Evolutionary conservation across 345 rosid species (phyloP), one percentile per base, ranked within the genome.

Genomic region (thale cress (Arabidopsis thaliana)): DNA sequence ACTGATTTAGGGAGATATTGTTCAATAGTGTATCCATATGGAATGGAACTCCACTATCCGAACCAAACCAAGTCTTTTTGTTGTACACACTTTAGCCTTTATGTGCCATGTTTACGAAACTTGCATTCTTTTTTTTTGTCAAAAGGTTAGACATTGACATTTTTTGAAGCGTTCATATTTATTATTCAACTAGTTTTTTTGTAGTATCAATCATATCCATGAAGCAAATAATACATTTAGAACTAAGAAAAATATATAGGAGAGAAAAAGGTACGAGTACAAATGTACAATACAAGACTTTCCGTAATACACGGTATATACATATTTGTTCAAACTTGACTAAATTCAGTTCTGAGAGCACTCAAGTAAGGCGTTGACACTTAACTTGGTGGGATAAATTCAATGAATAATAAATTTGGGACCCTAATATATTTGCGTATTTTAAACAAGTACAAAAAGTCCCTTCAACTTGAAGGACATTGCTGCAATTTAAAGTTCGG

Each of bases 291-390:
- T 23, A 13, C 36, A 38, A 38, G 55, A 36, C 32, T 60, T 50
- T 48, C 52, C 62, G 53, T 20, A 16, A 64, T 13, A 51, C 45
- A 72, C 69, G 76, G 44, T 50, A 25, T 22, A 61, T 60, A 23
- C 28, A 62, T 50, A 2, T 62, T 50, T 50, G 34, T 51, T 32
- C 69, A 14, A 61, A 51, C 7, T 72, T 30, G 53, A 62, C 55
- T 14, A 61, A 73, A 62, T 41, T 41, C 40, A 8, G 77, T 73
- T 73, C 52, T 53, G 12, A 41, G 64, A 73, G 77, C 77, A 73
- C 63, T 73, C 63, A 37, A 42, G 33, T 52, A 42, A 42, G 25
- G 24, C 10, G 12, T 73, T 52, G 69, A 63, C 63, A 16, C 53
- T 41, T 20, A n/a, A 10, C 13, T 41, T 20, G 10, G 23, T 45